Evolutionary conservation across 2,329 filamentous ascomycete genomes (phyloP), one percentile per base, ranked within the genome.

Genomic region (Phoma sp.): DNA sequence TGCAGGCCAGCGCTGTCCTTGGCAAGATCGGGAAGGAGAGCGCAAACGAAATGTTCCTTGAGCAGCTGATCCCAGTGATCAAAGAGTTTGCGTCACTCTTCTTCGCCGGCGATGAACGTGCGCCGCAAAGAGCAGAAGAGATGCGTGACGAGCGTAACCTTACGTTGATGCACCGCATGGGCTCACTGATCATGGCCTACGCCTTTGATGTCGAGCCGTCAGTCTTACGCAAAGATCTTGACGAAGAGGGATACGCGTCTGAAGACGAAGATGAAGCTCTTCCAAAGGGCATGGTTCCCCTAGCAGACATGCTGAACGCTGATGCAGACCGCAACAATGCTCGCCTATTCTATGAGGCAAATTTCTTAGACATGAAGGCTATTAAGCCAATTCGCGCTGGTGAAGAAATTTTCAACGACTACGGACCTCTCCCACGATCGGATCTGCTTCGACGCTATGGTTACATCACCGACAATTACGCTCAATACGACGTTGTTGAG

Each of bases 241-340:
- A 86, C 2, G 84, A 86, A 2, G 82, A 84, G 43, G 80, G 80
- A 17, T 79, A 76, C 54, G 73, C 69, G 4, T 77, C 77, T 25
- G 79, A 80, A 56, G 77, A 78, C 19, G 78, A 81, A 57, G 79
- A 82, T 29, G 78, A 75, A n/a, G 73, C 75, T 4, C 65, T 81
- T 4, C 78, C 82, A 17, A 91, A 96, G 76, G 92, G 90, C 47
- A 95, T 96, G 91, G 89, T 96, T 0, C 92, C 92, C 1, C 84
- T 97, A 80, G 92, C 92, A 1, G 93, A 96, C 71, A 88, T 96
- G 69, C 81, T 97, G 29, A 96, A 96, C 67, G 91, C 92, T 0
- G 91, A 96, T 72, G 92, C 90, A 4, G 87, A 92, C 59, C 78
- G 79, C 61, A 95, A 95, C 74, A 96, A 96, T 64, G 83, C 85